Percentiles rank a stretch among this genome's conserved stretches.
Evolutionary conservation across 2,329 filamentous ascomycete species (phyloP).

Genomic region (Ophiostoma piceae): DNA sequence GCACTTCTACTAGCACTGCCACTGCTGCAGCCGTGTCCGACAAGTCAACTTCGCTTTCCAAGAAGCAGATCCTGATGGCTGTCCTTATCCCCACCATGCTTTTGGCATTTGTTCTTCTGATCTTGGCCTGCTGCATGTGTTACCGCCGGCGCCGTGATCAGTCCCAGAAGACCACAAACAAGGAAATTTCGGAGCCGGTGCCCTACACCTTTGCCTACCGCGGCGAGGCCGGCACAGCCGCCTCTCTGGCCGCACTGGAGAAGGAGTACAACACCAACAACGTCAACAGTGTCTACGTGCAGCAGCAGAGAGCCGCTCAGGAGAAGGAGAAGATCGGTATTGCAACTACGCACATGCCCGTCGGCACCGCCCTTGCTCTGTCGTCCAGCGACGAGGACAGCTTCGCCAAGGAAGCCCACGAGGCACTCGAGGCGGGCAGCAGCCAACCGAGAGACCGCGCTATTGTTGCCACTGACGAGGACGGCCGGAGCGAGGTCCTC

Average conservation of each 20-base stretch:
- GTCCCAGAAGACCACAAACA: slow-evolving; percentile 28
- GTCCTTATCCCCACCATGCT: slow-evolving; percentile 42
- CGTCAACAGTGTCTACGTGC: slow-evolving; percentile 10
- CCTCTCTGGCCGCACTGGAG: slow-evolving; percentile 26
- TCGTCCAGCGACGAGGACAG: slow-evolving; percentile 5
- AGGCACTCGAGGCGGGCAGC: not conserved
- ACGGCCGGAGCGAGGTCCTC: slow-evolving; percentile 20
- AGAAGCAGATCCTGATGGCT: slow-evolving; percentile 38
- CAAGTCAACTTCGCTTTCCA: slow-evolving; percentile 8
- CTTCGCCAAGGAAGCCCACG: not conserved
- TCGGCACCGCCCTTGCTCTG: slow-evolving; percentile 18
- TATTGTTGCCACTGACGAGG: slow-evolving; percentile 3
- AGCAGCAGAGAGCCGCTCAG: slow-evolving; percentile 4
- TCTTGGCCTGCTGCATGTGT: slow-evolving; percentile 27
- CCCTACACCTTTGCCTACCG: slow-evolving; percentile 32
- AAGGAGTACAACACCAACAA: slow-evolving; percentile 26
- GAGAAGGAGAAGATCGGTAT: slow-evolving; percentile 15
- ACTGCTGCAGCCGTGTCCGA: not conserved
- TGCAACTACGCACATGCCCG: not conserved
- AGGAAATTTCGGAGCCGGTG: slow-evolving; percentile 34
- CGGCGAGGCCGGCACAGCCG: slow-evolving; percentile 25
- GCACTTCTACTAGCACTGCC: slow-evolving; percentile 8
- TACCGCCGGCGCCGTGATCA: slow-evolving; percentile 32
- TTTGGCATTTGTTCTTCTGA: slow-evolving; percentile 34
- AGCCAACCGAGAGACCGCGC: not conserved